Base-by-base conservation (phyloP, 768 basidiomycete genomes). In the Lactarius deliciosus region DNA sequence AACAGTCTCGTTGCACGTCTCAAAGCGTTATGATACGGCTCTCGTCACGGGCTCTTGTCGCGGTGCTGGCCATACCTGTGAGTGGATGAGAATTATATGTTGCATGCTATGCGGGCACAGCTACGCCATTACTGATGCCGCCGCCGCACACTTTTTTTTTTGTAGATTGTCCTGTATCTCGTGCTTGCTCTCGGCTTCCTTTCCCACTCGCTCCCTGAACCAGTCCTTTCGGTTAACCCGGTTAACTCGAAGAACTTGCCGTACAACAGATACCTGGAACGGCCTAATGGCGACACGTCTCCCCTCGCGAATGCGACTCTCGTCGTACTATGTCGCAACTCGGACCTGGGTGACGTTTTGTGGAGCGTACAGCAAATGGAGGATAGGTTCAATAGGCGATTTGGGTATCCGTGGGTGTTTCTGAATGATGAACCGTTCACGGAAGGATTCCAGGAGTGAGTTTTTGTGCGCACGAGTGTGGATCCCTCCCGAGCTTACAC, bases 401-500 rank as follows among this genome's bases (percentile, higher is more conserved):
- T 85, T 71, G 81, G 84, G 22, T 96, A 96, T 72, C 91, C 92
- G 7, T 96, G 91, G 75, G 88, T 93, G 22, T 90, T 96, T 77
- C 79, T 98, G 68, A 96, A 96, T 74, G 94, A 98, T 57, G 85
- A 85, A 66, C 84, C 85, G 0, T 96, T 96, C 76, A 80, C 82
- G 20, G 85, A 89, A 1, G 82, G 84, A 30, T 94, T 96, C 77
- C 91, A 88, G 73, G 78, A 79, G 84, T 86, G 73, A 71, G 81
- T 74, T 15, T 25, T 68, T 65, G 55, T 61, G 45, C 47, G 28
- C 22, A 32, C 4, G 36, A 20, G 5, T 38, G 28, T 30, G 6
- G 16, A 10, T 5, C 10, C 3, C 36, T 38, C 34, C 25, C 6
- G 56, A 25, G 41, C 10, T 61, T 16, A 34, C 36, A 30, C 20